Evolutionary conservation across 192 early-diverging fungal genomes (phyloP).

Genomic region (Ambispora gerdemannii): DNA sequence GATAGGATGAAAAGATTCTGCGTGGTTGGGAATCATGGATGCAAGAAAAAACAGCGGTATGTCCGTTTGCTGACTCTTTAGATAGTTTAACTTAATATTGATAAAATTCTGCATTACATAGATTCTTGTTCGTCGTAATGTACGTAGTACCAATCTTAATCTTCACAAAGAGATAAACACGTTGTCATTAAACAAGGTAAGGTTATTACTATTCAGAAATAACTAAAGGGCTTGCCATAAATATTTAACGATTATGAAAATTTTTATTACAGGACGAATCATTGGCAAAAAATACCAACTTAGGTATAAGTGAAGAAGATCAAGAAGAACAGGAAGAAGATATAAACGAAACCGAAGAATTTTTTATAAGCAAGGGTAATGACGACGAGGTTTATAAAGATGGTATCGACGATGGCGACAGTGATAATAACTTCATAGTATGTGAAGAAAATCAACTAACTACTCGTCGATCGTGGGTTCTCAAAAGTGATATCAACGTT

Average conservation of each 20-base stretch:
- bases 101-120: slow-evolving; percentile 19
- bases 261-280: slow-evolving; percentile 23
- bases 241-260: slow-evolving; percentile 12
- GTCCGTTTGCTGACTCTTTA: not conserved
- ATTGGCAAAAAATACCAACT: slow-evolving; percentile 10
- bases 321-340: too few relatives aligned
- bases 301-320: slow-evolving; percentile 24
- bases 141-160: slow-evolving; percentile 25
- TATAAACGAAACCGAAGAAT: too few relatives aligned
- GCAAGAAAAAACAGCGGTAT: slow-evolving; percentile 27
- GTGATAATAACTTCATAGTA: too few relatives aligned
- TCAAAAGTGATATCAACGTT: slow-evolving; percentile 23
- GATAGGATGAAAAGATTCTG: slow-evolving; percentile 26
- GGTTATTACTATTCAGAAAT: slow-evolving; percentile 17
- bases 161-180: slow-evolving; percentile 14
- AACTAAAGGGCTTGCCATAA: slow-evolving; percentile 16
- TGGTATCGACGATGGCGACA: too few relatives aligned
- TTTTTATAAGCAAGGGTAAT: too few relatives aligned
- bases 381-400: too few relatives aligned
- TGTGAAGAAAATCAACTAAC: too few relatives aligned
- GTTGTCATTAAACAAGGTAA: slow-evolving; percentile 20
- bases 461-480: not conserved
- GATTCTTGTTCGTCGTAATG: slow-evolving; percentile 7
- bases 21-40: slow-evolving; percentile 28
- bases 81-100: slow-evolving; percentile 6